Conservation (phyloP, 768 basidiomycete species). For the Lactifluus echinatus region DNA sequence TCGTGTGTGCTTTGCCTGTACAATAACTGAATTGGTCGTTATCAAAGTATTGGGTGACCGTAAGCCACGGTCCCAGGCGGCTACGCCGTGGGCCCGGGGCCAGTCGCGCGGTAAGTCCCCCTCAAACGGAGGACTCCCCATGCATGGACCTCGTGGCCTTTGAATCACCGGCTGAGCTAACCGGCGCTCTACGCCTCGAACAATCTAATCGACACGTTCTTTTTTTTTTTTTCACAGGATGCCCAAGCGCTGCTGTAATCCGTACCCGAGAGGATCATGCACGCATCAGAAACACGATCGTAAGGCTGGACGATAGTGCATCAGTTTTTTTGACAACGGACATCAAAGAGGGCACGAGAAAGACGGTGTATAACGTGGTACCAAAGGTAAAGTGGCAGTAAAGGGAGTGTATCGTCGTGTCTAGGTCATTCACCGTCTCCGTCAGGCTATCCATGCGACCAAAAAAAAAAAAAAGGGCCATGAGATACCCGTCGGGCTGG, state of each 20-base stretch:
- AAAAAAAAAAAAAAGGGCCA: neutral
- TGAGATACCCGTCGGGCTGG: neutral
- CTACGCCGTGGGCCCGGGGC: neutral
- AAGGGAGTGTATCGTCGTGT: neutral
- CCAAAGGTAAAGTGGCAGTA: neutral
- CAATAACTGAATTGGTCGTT: neutral
- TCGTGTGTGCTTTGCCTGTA: neutral
- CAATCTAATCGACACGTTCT: conserved; percentile 6
- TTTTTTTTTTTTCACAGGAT: conserved; percentile 1
- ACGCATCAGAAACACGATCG: conserved; percentile 16
- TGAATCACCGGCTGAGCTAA: neutral
- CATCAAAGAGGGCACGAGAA: neutral
- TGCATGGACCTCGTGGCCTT: conserved; percentile 10
- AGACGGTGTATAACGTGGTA: neutral
- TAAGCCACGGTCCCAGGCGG: neutral
- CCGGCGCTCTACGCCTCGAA: neutral
- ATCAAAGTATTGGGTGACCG: neutral
- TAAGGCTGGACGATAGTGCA: neutral
- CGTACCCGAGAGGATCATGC: neutral
- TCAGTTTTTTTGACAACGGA: neutral
- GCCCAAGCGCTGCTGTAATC: conserved; percentile 4
- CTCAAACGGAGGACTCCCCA: conserved; percentile 1
- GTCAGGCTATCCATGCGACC: neutral
- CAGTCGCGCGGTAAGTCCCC: neutral
- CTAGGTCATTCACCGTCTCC: neutral